Evolutionary conservation across 257 asterid genomes (phyloP), one percentile per base, ranked within the genome.

Genomic region (Gynochthodes officinalis): DNA sequence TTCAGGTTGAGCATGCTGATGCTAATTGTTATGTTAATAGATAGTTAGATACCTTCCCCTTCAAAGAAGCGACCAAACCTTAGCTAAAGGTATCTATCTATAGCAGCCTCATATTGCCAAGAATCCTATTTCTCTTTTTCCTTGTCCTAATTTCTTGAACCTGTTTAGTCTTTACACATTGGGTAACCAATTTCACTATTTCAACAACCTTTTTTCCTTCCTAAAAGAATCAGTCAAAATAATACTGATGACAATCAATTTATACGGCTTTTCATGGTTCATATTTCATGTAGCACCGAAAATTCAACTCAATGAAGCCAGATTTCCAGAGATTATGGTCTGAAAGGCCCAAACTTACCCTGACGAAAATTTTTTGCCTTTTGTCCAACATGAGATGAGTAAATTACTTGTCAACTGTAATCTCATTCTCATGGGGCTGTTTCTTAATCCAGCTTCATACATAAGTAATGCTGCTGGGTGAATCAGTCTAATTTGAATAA

Each of bases 381-480:
- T 46, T 6, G 42, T 67, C 44, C 35, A 53, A 30, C 18, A 67
- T 48, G 30, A 46, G 30, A 48, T 46, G 25, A 27, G 12, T 78
- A 54, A n/a, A n/a, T 39, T 75, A 79, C 46, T 70, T 75, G 67
- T 78, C 83, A 13, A 42, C 85, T 84, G 25, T 75, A 69, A 71
- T 86, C 85, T 39, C 76, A 67, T 65, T 86, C 87, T 50, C 79
- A 69, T 59, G 86, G 82, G 35, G 71, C 77, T 4, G 77, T n/a
- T n/a, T n/a, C n/a, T n/a, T n/a, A n/a, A n/a, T n/a, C n/a, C n/a
- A 73, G 67, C 75, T 48, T 78, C 84, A n/a, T n/a, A n/a, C n/a
- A n/a, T n/a, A 8, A 11, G 27, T 23, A 12, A 40, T 80, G 80
- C 73, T 78, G 73, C 16, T 60, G 66, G 23, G 60, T 72, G 59